Percentiles rank a stretch among this genome's conserved stretches.
phyloP scores from a whole-genome alignment of 176 grass and related monocot species.

The Lolium rigidum region DNA sequence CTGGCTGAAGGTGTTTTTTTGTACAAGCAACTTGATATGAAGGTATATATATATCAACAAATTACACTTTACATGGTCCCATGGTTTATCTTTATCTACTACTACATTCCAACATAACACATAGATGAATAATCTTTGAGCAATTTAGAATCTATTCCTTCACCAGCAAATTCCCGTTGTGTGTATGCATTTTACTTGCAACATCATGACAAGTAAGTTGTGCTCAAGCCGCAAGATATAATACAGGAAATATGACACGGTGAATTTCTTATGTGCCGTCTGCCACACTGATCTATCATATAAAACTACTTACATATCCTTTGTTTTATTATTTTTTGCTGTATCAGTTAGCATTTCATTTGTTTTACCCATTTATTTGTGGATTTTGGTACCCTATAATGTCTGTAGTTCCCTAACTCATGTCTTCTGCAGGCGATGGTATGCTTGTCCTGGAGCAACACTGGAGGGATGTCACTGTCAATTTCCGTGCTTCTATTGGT shows the following conservation, averaged over 20 bases:
- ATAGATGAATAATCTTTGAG: not conserved
- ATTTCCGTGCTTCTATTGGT: conserved; percentile 45
- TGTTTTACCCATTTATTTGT: not conserved
- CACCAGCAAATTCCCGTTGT: not conserved
- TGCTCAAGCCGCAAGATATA: not conserved
- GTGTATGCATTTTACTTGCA: conserved; percentile 26
- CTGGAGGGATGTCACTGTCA: conserved; percentile 10
- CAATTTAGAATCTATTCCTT: not conserved
- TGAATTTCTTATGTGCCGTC: conserved; percentile 17
- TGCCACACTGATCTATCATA: not conserved
- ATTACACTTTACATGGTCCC: conserved; percentile 2
- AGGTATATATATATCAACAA: not conserved
- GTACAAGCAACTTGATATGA: not conserved
- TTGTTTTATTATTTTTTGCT: conserved; percentile 26
- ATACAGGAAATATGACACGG: not conserved
- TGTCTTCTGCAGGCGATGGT: conserved; percentile 34
- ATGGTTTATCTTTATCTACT: conserved; percentile 6
- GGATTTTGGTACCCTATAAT: conserved; percentile 26
- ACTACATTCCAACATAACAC: not conserved
- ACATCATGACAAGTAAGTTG: conserved; percentile 13
- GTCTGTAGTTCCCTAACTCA: not conserved
- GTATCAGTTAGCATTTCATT: conserved; percentile 24
- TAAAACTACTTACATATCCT: conserved; percentile 27
- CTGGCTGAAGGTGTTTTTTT: not conserved
- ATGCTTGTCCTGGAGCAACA: conserved; percentile 35